A percentile compares a stretch with the other conserved stretches of the same genome.
These are phyloP conservation scores for Aegle marmelos DNA, from an alignment of 345 rosid genomes.

Conservation along the genomic window DNA sequence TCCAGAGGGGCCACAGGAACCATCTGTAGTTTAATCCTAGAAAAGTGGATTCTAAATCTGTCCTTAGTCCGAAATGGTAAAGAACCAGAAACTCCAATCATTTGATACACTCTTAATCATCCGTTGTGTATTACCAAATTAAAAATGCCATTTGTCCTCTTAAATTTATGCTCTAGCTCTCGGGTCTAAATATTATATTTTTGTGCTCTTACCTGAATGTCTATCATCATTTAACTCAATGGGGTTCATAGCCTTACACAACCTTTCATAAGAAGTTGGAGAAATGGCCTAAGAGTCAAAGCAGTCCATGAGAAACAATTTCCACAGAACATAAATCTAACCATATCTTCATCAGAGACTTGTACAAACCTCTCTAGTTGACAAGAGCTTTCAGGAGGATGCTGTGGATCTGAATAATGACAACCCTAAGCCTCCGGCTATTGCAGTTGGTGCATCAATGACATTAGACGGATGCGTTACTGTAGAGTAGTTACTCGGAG, in stretches of 20 bases:
- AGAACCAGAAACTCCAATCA: neutral
- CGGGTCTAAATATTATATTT: neutral
- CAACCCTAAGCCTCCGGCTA: constrained; percentile 17
- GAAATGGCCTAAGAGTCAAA: constrained; percentile 66
- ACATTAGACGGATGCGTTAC: constrained; percentile 16
- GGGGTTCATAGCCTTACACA: constrained; percentile 62
- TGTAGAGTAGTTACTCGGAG: constrained; percentile 18
- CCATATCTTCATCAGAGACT: neutral
- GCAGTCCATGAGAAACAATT: constrained; percentile 18
- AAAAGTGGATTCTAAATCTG: neutral
- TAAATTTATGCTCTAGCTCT: neutral
- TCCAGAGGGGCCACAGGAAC: neutral
- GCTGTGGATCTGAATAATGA: constrained; percentile 28
- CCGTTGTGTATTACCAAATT: neutral
- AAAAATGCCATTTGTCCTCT: neutral
- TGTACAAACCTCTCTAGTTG: constrained; percentile 61
- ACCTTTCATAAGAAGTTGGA: too few relatives aligned
- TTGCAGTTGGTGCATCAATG: constrained; percentile 15
- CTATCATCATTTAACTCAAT: constrained; percentile 38
- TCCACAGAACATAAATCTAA: neutral
- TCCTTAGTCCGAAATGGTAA: neutral
- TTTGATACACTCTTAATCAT: neutral
- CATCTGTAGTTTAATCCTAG: neutral
- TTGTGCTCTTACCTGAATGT: constrained; percentile 45
- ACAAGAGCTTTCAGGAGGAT: constrained; percentile 53